Base-by-base conservation (phyloP, 148 eudicot species). In the Talinum fruticosum region DNA sequence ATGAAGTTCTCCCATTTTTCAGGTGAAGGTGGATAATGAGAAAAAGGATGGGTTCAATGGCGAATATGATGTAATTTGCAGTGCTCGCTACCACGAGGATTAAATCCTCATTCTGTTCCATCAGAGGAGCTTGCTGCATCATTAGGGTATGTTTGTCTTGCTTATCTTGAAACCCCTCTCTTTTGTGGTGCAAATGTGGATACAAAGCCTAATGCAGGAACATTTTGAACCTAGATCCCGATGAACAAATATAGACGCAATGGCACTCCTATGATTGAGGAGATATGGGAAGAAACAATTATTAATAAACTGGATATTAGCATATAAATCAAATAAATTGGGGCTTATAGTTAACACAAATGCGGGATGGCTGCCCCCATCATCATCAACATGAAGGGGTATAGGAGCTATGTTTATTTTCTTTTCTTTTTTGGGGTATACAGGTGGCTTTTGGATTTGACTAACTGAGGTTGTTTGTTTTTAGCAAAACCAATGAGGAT, bases 51-150 rank as follows among this genome's bases (percentile, higher is more conserved):
- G 90, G 10, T 86, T 76, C 74, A 86, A 37, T 76, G 91, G 92
- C 24, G 91, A 84, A 83, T 96, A 81, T 86, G 99, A 96, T 88
- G 89, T 90, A 79, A 93, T 96, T 82, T 96, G 98, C 84, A 90
- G 86, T 88, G 97, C 97, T 75, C 90, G 93, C 67, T 96, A 79
- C 99, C 99, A 70, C 92, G 89, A 81, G 99, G 95, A 71, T 86
- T 96, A 71, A 96, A 96, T 86, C 97, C 99, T 66, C 99, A 96
- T 85, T 93, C 99, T 79, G 91, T 96, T 84, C 93, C 92, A 71
- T 79, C 97, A n/a, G 91, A 87, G 67, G 98, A 96, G 85, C 99
- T 96, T 76, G 93, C 90, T 72, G 98, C 98, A n/a, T 89, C 99
- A 6, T 82, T 96, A 84, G 98, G 99, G 99, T 96, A 90, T 75